Base-by-base conservation (phyloP, 495 filamentous ascomycete species). In the Pyrenula massariospora region DNA sequence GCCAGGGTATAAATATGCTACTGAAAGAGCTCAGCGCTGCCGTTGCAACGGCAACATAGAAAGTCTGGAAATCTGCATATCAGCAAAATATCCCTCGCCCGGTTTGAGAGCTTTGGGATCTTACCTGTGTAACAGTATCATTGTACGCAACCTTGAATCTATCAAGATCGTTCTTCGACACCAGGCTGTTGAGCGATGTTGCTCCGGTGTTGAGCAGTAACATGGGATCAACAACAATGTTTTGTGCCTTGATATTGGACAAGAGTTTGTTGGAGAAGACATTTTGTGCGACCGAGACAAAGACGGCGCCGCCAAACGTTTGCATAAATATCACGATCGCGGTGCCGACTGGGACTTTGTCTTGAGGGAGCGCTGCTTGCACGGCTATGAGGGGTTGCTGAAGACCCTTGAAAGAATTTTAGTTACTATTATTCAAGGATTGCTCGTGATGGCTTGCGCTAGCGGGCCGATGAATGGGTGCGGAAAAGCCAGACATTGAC, bases 261-360 rank as follows among this genome's bases (percentile, higher is more conserved):
- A 86, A 59, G 0, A 94, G 77, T 54, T 81, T 73, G 68, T 88
- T 90, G 52, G 79, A 77, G 67, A 95, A 91, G 48, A 95, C 75
- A 52, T 85, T 91, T 63, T 89, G 82, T 10, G 71, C 82, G 51
- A 87, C 79, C 2, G 75, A 77, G 55, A 88, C 77, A 59, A 86
- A 85, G 2, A 88, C 65, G 0, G 84, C 79, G 21, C 79, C 82
- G 47, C 80, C 81, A 10, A 88, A 68, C 0, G 74, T 80, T 60
- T 85, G 82, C 25, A 71, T 58, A 65, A 86, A 85, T 21, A 83
- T 69, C 47, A 87, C 73, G 50, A 77, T 56, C 0, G 78, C 71
- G 12, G 77, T 82, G 10, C 81, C 84, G n/a, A 74, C 77, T 0
- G 85, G 76, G 1, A 86, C 73, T 56, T 86, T 82, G 0, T 68